Percentiles rank a stretch among this genome's conserved stretches.
Evolutionary conservation across 495 filamentous ascomycete genomes (phyloP).

Genomic region (Talaromyces liani): DNA sequence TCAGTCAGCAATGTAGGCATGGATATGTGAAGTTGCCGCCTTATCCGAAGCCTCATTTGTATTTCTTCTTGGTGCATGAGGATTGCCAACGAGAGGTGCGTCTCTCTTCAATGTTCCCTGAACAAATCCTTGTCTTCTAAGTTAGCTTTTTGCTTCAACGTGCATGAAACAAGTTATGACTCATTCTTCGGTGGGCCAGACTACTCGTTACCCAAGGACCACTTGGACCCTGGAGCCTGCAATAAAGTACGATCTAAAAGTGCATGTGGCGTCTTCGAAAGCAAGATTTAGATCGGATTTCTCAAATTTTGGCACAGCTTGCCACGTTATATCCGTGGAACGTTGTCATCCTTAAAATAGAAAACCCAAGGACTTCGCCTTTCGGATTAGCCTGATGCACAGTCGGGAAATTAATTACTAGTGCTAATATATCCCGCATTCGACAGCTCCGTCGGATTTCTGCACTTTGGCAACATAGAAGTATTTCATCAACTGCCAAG

Average conservation of each 20-base stretch:
- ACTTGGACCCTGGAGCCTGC: background rate
- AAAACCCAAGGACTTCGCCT: background rate
- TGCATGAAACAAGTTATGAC: background rate
- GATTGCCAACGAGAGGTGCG: background rate
- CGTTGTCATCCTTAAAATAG: background rate
- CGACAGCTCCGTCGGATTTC: background rate
- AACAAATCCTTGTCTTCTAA: background rate
- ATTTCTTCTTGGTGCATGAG: too few relatives aligned
- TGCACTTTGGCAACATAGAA: background rate
- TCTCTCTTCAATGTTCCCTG: background rate
- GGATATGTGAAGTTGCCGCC: background rate
- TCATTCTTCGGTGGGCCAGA: background rate
- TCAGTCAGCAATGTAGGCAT: background rate
- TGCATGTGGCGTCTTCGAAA: background rate
- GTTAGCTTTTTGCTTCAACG: background rate
- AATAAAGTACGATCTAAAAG: background rate
- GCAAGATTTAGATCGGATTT: background rate
- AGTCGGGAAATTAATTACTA: background rate
- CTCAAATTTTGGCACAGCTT: background rate
- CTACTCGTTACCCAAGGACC: background rate
- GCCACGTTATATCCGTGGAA: background rate
- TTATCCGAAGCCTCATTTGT: too few relatives aligned
- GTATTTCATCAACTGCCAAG: background rate
- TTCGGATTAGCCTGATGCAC: background rate
- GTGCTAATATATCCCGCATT: background rate